Evolutionary conservation across 148 eudicot genomes (phyloP).

Genomic region (Heliamphora exappendiculata): DNA sequence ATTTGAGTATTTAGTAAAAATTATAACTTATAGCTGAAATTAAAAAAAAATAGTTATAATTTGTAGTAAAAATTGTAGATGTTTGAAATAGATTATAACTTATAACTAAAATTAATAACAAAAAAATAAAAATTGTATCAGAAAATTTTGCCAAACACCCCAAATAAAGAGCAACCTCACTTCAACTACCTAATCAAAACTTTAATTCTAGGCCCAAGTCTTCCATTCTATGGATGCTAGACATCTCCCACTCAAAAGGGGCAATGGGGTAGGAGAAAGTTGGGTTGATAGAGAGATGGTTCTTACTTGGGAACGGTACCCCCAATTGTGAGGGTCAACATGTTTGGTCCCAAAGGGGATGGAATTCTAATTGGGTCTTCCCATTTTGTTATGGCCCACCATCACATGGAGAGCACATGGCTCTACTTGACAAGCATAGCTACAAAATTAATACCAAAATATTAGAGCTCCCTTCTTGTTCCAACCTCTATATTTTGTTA

Average conservation of each 20-base stretch:
- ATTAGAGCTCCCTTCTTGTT: too few relatives aligned
- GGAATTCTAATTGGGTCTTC: neutral
- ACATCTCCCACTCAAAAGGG: neutral
- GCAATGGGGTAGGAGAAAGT: neutral
- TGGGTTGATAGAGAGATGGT: neutral
- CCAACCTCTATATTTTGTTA: too few relatives aligned
- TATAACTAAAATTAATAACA: too few relatives aligned
- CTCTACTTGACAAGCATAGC: neutral
- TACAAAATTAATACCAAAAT: too few relatives aligned
- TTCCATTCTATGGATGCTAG: neutral
- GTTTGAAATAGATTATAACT: too few relatives aligned
- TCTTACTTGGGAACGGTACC: constrained; percentile 5
- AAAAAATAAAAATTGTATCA: too few relatives aligned
- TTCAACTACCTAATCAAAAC: constrained; percentile 1
- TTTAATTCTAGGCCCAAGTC: neutral
- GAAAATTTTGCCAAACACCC: too few relatives aligned
- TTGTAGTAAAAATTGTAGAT: too few relatives aligned
- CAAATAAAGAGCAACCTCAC: constrained; percentile 3
- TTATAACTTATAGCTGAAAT: too few relatives aligned
- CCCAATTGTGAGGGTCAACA: constrained; percentile 16
- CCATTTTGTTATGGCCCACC: neutral
- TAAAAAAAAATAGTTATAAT: too few relatives aligned
- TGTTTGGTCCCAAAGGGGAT: neutral
- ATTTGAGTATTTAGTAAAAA: too few relatives aligned
- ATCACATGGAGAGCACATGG: constrained; percentile 15